Evolutionary conservation across 345 rosid genomes (phyloP).

Genomic region (Psidium friedrichsthalianum): DNA sequence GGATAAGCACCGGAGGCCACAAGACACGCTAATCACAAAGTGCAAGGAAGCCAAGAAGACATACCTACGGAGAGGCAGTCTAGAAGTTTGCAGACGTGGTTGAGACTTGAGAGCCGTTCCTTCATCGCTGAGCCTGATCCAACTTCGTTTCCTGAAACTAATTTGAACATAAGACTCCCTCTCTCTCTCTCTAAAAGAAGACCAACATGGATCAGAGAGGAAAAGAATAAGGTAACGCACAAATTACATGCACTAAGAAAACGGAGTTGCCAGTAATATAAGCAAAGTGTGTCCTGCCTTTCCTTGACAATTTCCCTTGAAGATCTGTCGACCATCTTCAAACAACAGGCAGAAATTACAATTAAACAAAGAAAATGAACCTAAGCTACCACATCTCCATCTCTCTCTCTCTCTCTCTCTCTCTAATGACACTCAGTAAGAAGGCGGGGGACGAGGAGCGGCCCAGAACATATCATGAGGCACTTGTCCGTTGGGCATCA

Average conservation of each 20-base stretch:
- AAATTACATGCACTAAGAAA: neutral
- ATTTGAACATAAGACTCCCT: neutral
- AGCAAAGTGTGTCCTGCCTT: neutral
- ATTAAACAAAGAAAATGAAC: neutral
- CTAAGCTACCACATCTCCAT: neutral
- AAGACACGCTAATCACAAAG: neutral
- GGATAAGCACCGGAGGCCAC: neutral
- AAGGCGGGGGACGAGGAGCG: constrained; percentile 56
- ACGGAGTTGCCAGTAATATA: neutral
- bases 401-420: neutral
- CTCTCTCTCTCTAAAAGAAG: neutral
- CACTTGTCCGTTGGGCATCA: constrained; percentile 54
- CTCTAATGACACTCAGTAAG: constrained; percentile 8
- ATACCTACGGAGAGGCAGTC: neutral
- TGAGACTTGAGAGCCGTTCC: neutral
- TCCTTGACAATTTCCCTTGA: neutral
- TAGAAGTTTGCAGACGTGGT: neutral
- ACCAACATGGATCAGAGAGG: neutral
- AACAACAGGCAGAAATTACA: neutral
- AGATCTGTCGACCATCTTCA: neutral
- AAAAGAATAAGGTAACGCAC: neutral
- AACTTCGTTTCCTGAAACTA: neutral
- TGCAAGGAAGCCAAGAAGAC: neutral
- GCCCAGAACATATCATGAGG: constrained; percentile 78
- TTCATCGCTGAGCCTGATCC: neutral